Base-by-base conservation (phyloP, 345 rosid species). In the Mangifera indica region DNA sequence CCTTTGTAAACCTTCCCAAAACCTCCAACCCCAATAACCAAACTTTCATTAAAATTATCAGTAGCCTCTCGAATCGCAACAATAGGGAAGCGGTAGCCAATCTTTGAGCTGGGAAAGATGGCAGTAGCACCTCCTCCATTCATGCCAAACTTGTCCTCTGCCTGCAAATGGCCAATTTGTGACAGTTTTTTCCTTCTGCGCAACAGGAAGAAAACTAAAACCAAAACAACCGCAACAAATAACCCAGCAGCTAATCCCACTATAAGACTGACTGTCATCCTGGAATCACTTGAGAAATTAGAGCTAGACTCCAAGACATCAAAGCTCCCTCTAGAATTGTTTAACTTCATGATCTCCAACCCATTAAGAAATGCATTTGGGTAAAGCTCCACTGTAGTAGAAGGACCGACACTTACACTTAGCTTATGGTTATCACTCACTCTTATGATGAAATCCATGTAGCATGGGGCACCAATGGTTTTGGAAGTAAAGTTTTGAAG, bases 1-100 rank as follows among this genome's bases (percentile, higher is more conserved):
- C 93, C 93, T 71, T 60, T 83, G 72, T 84, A 89, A 63, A 89
- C 93, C 81, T 79, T 89, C 22, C 93, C 93, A 74, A 89, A 89
- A 24, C 89, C 93, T 57, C 93, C 93, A 76, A 85, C 78, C 4
- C 93, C 93, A 68, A 87, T 69, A 67, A 89, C 78, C 54, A 87
- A 73, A 26, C 78, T 76, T 60, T 87, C 88, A 40, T 68, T 76
- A 48, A 87, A 89, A 64, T 81, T 81, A 72, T 77, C 81, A 0
- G 90, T 87, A 37, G 94, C 91, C 73, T 87, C 93, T 56, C 77
- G 84, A 45, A 87, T 82, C 15, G 56, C 71, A 73, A 66, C 80
- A 4, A 89, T 78, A 12, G 94, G 90, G 67, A 80, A 85, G n/a
- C 83, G 80, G 60, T 86, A 86, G 45, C 93, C 89, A 15, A 84